Conservation (phyloP, 192 early-diverging fungal genomes). For the Chytriomyces sp. region DNA sequence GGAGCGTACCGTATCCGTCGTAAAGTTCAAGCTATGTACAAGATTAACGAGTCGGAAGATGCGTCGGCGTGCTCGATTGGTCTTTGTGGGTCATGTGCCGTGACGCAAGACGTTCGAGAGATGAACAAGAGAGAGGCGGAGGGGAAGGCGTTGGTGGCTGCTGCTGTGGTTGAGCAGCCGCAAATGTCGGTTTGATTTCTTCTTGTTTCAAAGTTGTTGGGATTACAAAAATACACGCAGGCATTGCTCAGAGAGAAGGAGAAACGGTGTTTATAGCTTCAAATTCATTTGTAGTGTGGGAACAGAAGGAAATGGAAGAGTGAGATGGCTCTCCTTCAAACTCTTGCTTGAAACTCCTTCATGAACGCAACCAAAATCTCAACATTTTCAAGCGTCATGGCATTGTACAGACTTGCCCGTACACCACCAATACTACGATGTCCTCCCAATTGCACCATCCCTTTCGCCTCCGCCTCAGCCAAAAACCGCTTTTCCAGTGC, state of each 20-base stretch:
- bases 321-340: constrained; percentile 30
- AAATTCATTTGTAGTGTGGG: too few species aligned
- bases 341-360: constrained; percentile 76
- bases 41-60: constrained; percentile 31
- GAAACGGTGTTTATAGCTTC: too few species aligned
- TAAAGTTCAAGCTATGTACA: constrained; percentile 1
- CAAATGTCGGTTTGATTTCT: too few species aligned
- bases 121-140: neutral
- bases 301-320: too few species aligned
- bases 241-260: too few species aligned
- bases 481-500: constrained; percentile 85
- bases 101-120: constrained; percentile 22
- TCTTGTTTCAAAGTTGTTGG: too few species aligned
- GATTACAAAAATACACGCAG: too few species aligned
- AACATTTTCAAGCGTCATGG: constrained; percentile 84
- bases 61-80: constrained; percentile 18
- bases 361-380: constrained; percentile 79
- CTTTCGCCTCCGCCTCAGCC: constrained; percentile 72
- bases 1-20: constrained; percentile 23
- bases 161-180: too few species aligned
- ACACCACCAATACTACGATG: constrained; percentile 96
- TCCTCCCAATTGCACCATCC: constrained; percentile 90
- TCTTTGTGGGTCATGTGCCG: constrained; percentile 4
- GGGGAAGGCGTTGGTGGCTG: too few species aligned
- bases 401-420: constrained; percentile 90